Base-by-base conservation (phyloP, 2,329 filamentous ascomycete genomes). In the Paecilomyces fulvus region DNA sequence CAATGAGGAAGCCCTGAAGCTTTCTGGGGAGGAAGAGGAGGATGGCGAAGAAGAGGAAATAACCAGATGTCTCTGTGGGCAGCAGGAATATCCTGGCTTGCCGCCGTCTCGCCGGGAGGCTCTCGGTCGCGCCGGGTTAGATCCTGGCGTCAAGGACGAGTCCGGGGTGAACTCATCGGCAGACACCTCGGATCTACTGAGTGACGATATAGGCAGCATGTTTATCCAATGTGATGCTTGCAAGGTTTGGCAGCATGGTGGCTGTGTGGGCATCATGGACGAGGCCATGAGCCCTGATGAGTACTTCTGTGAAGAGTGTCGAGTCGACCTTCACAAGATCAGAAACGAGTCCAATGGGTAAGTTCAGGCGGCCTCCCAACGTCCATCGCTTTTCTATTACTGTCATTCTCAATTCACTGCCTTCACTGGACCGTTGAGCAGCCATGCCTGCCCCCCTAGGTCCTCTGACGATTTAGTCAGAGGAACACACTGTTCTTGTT, bases 241-340 rank as follows among this genome's bases (percentile, higher is more conserved):
- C 79, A 95, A 95, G 71, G 94, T 97, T 61, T 99, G 92, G 94
- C 94, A 99, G 73, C 94, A 99, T 71, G 94, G 94, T 66, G 92
- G 92, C 59, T 99, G 94, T 69, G 92, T 99, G 58, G 92, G 94
- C 59, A 96, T 99, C 67, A 91, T 95, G 77, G 94, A 94, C 64
- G 92, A 96, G 73, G 87, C 89, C 64, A 87, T 88, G 71, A 92
- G 90, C 62, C 94, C 94, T 9, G 92, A 97, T 55, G 92, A 97
- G 73, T 99, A 99, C 77, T 99, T 94, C 70, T 99, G 94, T 75
- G 94, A 99, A 76, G 83, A 90, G 72, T 99, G 94, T 75, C 86
- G 89, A 63, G 91, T 91, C 70, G 91, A 96, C 70, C 81, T 95
- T 54, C 94, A 99, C 79, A 90, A 86, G 69, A 86, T 96, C 61